Base-by-base conservation (phyloP, 345 rosid genomes). In the Lepidium africanum region DNA sequence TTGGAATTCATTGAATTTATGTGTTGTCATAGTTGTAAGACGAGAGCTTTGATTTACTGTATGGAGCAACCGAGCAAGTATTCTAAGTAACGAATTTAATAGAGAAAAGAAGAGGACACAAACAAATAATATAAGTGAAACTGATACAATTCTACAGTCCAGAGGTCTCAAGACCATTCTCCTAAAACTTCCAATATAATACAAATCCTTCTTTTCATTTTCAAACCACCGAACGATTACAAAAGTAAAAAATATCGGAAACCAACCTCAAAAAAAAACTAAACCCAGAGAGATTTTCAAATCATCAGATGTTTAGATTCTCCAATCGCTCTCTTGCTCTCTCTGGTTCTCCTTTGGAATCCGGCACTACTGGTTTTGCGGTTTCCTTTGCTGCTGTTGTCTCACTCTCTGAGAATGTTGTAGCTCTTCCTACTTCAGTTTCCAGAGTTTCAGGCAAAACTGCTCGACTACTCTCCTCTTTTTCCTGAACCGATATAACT, bases 241-340 rank as follows among this genome's bases (percentile, higher is more conserved):
- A 48, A 39, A 39, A 39, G 76, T 57, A 58, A 57, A 59, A 66
- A 25, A 42, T 59, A 40, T 41, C 48, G 67, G 67, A 76, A 72
- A 68, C 74, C 72, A 77, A 78, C 72, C 63, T 73, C 67, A 68
- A 59, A 64, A 55, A 3, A 10, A 33, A 38, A 39, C 38, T 39
- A 51, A 69, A 59, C 59, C 57, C 54, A 32, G 59, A 51, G 37
- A 61, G 19, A 30, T 5, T 59, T 49, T n/a, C 37, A 65, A 53
- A 36, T 1, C 55, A 21, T 80, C 84, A 89, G 65, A 89, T 78
- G 58, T 76, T 79, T 50, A 87, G 89, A 67, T 81, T 83, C 69
- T 78, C 87, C 77, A 89, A 25, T 33, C 17, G 69, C 72, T 73
- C 68, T 72, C 74, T 77, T 61, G 73, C 74, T 9, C 77, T 80